phyloP scores from a whole-genome alignment of 129 eudicot species.

The Pittosporum tobira region DNA sequence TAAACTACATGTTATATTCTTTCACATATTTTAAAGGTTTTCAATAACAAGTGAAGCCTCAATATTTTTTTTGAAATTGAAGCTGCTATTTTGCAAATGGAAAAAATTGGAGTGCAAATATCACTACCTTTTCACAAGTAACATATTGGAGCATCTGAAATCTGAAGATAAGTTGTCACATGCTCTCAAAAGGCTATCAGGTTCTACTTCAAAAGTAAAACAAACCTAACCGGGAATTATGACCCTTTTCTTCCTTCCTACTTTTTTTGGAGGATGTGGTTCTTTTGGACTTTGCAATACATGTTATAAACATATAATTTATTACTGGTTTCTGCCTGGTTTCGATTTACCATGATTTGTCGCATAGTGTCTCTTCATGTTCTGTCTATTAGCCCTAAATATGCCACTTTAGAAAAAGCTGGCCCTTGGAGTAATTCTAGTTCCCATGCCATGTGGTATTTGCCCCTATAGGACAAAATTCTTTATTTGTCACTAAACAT shows the following conservation, averaged over 20 bases:
- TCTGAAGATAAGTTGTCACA: background rate
- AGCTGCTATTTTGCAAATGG: too few species aligned
- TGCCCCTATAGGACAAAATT: background rate
- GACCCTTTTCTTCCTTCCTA: background rate
- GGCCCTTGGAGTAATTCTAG: background rate
- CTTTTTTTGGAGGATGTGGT: background rate
- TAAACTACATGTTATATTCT: conserved; percentile 6
- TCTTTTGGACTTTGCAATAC: too few species aligned
- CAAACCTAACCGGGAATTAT: background rate
- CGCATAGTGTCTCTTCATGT: background rate
- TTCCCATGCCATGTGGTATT: background rate
- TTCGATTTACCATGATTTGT: conserved; percentile 1
- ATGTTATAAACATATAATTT: too few species aligned
- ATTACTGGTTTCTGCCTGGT: too few species aligned
- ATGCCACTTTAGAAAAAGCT: background rate
- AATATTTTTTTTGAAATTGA: too few species aligned
- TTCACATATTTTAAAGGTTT: background rate
- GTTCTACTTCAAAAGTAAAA: background rate
- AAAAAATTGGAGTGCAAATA: too few species aligned
- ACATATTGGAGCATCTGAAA: background rate
- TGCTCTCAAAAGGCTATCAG: background rate
- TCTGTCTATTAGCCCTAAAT: too few species aligned
- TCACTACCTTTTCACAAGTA: background rate
- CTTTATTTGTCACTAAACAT: background rate
- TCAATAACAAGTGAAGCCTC: background rate